Evolutionary conservation across 176 grass and related monocot species (phyloP).

Genomic region (Carex littledalei): DNA sequence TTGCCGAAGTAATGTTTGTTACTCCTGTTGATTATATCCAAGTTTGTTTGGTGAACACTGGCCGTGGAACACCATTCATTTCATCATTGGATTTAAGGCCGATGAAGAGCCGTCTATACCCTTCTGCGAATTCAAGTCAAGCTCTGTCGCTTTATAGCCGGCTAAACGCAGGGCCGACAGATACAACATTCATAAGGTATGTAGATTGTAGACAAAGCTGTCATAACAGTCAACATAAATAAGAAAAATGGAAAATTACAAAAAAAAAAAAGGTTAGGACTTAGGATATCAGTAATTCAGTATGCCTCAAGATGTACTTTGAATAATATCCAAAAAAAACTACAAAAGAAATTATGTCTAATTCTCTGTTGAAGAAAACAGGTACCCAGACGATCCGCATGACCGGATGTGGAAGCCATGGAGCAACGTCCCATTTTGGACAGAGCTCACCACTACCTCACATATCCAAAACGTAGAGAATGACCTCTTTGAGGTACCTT

Average conservation of each 20-base stretch:
- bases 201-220: background rate
- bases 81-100: slow-evolving; percentile 57
- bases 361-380: background rate
- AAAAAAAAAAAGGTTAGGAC: background rate
- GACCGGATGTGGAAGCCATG: slow-evolving; percentile 30
- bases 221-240: background rate
- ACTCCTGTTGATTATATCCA: slow-evolving; percentile 27
- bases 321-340: background rate
- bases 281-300: too few relatives aligned
- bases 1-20: slow-evolving; percentile 16
- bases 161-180: slow-evolving; percentile 30
- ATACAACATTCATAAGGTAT: slow-evolving; percentile 20
- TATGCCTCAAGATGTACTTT: background rate
- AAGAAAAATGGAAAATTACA: background rate
- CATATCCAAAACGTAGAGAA: background rate
- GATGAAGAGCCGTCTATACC: slow-evolving; percentile 27
- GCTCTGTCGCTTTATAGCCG: slow-evolving; percentile 5
- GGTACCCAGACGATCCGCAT: slow-evolving; percentile 27
- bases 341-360: background rate
- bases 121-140: slow-evolving; percentile 5
- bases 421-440: slow-evolving; percentile 22
- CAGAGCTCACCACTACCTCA: slow-evolving; percentile 22
- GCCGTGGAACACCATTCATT: slow-evolving; percentile 60
- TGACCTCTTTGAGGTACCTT: slow-evolving; percentile 12
- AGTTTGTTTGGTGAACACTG: slow-evolving; percentile 53